phyloP scores from a whole-genome alignment of 192 early-diverging fungal species.

The Linnemannia elongata region DNA sequence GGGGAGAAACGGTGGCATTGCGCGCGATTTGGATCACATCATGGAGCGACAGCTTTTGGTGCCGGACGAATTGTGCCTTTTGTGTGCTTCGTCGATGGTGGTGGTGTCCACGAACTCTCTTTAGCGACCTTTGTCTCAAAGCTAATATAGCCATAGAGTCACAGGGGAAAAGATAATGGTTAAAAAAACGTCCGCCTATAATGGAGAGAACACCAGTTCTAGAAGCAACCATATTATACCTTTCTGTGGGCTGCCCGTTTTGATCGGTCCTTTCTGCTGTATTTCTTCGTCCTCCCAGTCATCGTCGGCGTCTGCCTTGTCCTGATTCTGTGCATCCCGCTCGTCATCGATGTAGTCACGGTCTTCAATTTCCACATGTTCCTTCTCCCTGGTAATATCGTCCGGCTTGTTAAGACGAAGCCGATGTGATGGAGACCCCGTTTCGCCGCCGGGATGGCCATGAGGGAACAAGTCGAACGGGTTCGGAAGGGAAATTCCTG shows the following conservation, averaged over 20 bases:
- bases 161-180: neutral
- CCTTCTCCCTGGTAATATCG: neutral
- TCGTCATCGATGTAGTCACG: conserved; percentile 13
- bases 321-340: neutral
- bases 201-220: neutral
- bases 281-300: neutral
- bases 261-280: neutral
- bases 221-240: neutral
- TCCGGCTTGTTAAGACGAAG: neutral
- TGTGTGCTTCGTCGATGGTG: neutral
- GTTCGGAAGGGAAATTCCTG: neutral
- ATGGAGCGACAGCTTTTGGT: neutral
- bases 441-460: neutral
- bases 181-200: neutral
- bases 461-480: neutral
- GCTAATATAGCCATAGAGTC: neutral
- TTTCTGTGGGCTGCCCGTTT: neutral
- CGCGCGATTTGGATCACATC: neutral
- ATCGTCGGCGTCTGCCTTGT: neutral
- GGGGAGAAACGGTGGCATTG: neutral
- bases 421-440: neutral
- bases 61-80: neutral
- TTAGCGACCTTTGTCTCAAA: neutral
- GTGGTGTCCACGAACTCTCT: neutral
- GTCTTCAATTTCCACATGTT: neutral